Evolutionary conservation across 2,329 filamentous ascomycete species (phyloP).

Genomic region (Chaetomium globosum): DNA sequence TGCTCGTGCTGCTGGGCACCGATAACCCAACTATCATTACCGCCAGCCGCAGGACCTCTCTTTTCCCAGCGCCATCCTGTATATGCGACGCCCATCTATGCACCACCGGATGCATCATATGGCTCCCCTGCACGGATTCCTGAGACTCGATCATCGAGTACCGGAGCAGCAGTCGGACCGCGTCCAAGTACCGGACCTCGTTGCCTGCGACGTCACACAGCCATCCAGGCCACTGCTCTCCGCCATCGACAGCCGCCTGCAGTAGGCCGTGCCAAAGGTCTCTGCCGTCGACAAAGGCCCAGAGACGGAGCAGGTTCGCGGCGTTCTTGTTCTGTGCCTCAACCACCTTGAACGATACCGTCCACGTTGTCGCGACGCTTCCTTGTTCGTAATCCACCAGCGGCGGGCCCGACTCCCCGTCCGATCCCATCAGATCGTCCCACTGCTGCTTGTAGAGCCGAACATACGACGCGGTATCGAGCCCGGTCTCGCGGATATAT

Average conservation of each 20-base stretch:
- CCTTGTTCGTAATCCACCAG: conserved; percentile 23
- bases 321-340: conserved; percentile 20
- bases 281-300: conserved; percentile 35
- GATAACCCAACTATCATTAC: conserved; percentile 24
- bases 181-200: conserved; percentile 30
- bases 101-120: conserved; percentile 37
- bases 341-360: conserved; percentile 26
- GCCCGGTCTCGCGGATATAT: conserved; percentile 23
- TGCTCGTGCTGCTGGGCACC: conserved; percentile 19
- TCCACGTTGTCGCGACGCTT: conserved; percentile 26
- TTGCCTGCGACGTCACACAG: conserved; percentile 26
- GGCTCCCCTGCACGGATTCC: conserved; percentile 26
- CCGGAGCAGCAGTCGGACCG: conserved; percentile 32
- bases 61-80: conserved; percentile 23
- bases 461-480: conserved; percentile 22
- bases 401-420: conserved; percentile 25
- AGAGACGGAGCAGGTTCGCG: conserved; percentile 33
- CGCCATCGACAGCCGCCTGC: conserved; percentile 18
- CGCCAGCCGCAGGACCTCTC: conserved; percentile 24
- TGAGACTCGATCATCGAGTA: conserved; percentile 35
- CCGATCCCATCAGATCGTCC: conserved; percentile 23
- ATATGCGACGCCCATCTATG: conserved; percentile 34
- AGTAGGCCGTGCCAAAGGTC: conserved; percentile 35
- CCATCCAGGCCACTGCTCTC: conserved; percentile 31
- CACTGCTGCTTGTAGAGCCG: conserved; percentile 29